Evolutionary conservation across 2,329 filamentous ascomycete genomes (phyloP).

Genomic region (Myriosclerotinia curreyana): DNA sequence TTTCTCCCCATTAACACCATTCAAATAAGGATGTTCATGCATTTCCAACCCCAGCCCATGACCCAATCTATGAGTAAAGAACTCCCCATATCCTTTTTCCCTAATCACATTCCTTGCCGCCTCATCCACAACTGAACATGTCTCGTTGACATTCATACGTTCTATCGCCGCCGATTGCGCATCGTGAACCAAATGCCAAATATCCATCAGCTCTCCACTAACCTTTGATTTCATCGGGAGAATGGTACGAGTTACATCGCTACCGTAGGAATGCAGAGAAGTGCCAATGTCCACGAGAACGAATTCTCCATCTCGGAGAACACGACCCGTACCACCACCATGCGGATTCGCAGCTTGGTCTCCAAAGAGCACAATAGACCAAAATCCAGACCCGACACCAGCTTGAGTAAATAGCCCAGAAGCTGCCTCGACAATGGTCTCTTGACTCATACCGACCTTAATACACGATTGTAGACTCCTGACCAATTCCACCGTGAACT

Average conservation of each 20-base stretch:
- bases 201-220: slow-evolving; percentile 42
- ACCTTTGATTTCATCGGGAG: slow-evolving; percentile 27
- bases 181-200: slow-evolving; percentile 58
- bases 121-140: slow-evolving; percentile 58
- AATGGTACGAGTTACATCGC: slow-evolving; percentile 61
- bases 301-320: slow-evolving; percentile 52
- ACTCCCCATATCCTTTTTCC: slow-evolving; percentile 47
- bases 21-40: slow-evolving; percentile 62
- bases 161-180: slow-evolving; percentile 55
- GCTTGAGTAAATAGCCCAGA: slow-evolving; percentile 51
- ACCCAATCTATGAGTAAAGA: slow-evolving; percentile 60
- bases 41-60: slow-evolving; percentile 65
- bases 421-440: slow-evolving; percentile 53
- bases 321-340: slow-evolving; percentile 45
- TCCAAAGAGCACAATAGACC: slow-evolving; percentile 60
- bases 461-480: slow-evolving; percentile 54
- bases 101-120: slow-evolving; percentile 54
- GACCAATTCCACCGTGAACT: slow-evolving; percentile 58
- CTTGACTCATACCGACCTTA: slow-evolving; percentile 53
- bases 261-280: slow-evolving; percentile 58
- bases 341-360: slow-evolving; percentile 43
- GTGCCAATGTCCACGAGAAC: slow-evolving; percentile 58
- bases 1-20: slow-evolving; percentile 54
- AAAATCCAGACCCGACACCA: slow-evolving; percentile 53
- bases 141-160: slow-evolving; percentile 50